Percentiles rank a stretch among this genome's conserved stretches.
Evolutionary conservation across 495 filamentous ascomycete species (phyloP).

Genomic region (Aspergillus heteromorphus): DNA sequence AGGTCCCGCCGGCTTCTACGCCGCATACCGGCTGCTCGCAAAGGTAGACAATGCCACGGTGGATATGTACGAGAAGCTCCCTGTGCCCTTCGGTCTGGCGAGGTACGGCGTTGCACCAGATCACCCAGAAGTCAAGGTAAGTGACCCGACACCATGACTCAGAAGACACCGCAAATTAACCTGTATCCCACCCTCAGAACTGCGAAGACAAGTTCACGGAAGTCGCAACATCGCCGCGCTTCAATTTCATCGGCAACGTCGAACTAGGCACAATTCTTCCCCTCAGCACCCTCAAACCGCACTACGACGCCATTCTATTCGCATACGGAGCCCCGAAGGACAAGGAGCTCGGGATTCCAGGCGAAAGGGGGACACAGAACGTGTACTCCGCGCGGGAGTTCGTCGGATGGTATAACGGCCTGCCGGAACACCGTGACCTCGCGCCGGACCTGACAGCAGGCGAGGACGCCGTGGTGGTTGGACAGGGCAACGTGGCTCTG

Average conservation of each 20-base stretch:
- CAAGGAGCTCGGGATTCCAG: conserved; percentile 67
- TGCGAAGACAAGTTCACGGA: conserved; percentile 90
- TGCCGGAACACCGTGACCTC: conserved; percentile 76
- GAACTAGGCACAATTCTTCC: conserved; percentile 71
- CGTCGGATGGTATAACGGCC: conserved; percentile 97
- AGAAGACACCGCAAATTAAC: not conserved
- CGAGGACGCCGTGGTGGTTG: conserved; percentile 83
- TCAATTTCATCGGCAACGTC: conserved; percentile 90
- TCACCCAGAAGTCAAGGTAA: conserved; percentile 95
- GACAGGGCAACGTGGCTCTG: conserved; percentile 92
- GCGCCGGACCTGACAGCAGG: conserved; percentile 69
- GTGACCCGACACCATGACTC: conserved; percentile 4
- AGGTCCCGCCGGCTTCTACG: conserved; percentile 94
- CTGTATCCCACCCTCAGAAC: conserved; percentile 51
- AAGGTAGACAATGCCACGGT: conserved; percentile 66
- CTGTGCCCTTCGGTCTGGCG: conserved; percentile 87
- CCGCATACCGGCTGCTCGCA: conserved; percentile 74
- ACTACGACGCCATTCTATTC: conserved; percentile 91
- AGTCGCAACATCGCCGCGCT: conserved; percentile 71
- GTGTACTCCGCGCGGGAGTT: conserved; percentile 89
- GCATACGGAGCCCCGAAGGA: conserved; percentile 89
- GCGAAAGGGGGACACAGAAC: conserved; percentile 65
- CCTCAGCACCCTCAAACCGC: conserved; percentile 60
- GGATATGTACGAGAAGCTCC: conserved; percentile 94
- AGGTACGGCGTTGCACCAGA: conserved; percentile 94